Evolutionary conservation across 2,329 filamentous ascomycete species (phyloP), one percentile per base, ranked within the genome.

Genomic region (Diatrype stigma): DNA sequence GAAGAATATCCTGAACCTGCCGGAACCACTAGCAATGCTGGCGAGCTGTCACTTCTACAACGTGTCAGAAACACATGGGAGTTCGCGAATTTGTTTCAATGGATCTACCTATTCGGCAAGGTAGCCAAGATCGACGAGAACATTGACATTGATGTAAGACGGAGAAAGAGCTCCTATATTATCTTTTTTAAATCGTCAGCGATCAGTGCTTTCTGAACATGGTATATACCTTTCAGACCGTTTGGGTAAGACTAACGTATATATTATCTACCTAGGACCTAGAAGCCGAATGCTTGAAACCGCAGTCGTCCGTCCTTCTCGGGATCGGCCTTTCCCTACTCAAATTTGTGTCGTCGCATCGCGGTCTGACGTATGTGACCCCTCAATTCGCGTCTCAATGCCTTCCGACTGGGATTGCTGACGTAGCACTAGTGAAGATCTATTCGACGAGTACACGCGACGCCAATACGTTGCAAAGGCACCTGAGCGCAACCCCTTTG

Each of bases 301-400:
- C 87, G 17, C 77, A 84, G 30, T 95, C 92, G 1, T 80, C 83
- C 42, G 80, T 86, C 57, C 78, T 99, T 17, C 76, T 87, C 54
- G 84, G 93, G 50, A 90, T 97, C 60, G 93, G 90, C 34, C 79
- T 99, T 44, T 84, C 88, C 49, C 77, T 97, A 19, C 82, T 97
- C 53, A 96, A 96, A 78, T 91, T 88, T 66, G 86, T 96, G 46
- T 96, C 94, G 30, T 96, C 92, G 53, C 91, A 96, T 74, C 87
- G 92, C 57, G 92, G 92, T 56, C 76, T 97, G 45, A 95, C 87
- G 91, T 96, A 81, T 59, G 89, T 79, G 55, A 3, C 26, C 47
- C 26, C 46, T 28, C 30, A 30, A 19, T 38, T n/a, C 23, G 57
- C 38, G 46, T 28, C 34, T 34, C 7, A 37, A 49, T 32, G 44